Evolutionary conservation across 2,329 filamentous ascomycete genomes (phyloP).

Genomic region (Colletotrichum sp.): DNA sequence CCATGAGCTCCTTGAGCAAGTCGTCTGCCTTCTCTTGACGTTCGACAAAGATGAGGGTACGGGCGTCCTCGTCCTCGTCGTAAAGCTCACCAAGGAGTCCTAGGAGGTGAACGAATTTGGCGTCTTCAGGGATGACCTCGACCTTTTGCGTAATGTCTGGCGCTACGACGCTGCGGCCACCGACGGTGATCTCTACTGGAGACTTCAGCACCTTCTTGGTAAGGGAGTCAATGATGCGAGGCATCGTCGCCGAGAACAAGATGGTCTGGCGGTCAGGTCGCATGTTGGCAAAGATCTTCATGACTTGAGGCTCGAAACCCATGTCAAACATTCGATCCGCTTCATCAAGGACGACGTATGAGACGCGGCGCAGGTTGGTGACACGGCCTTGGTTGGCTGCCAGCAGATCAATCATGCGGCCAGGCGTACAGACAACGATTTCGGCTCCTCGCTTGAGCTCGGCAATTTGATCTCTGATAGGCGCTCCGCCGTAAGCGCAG

Average conservation of each 20-base stretch:
- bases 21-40: slow-evolving; percentile 89
- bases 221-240: slow-evolving; percentile 87
- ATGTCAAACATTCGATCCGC: slow-evolving; percentile 99
- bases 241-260: slow-evolving; percentile 96
- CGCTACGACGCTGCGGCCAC: slow-evolving; percentile 84
- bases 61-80: slow-evolving; percentile 85
- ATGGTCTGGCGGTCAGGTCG: slow-evolving; percentile 93
- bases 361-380: slow-evolving; percentile 86
- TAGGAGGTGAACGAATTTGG: slow-evolving; percentile 84
- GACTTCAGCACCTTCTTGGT: slow-evolving; percentile 87
- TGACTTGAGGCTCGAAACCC: slow-evolving; percentile 98
- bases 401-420: slow-evolving; percentile 93
- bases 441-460: slow-evolving; percentile 95
- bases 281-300: slow-evolving; percentile 93
- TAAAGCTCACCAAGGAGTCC: slow-evolving; percentile 89
- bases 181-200: slow-evolving; percentile 90
- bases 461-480: slow-evolving; percentile 97
- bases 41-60: slow-evolving; percentile 90
- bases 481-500: slow-evolving; percentile 92
- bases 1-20: slow-evolving; percentile 77
- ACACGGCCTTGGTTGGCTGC: slow-evolving; percentile 94
- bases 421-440: slow-evolving; percentile 93
- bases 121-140: slow-evolving; percentile 81
- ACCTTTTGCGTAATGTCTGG: slow-evolving; percentile 94
- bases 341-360: slow-evolving; percentile 95